phyloP scores from a whole-genome alignment of 1,284 basidiomycete genomes.

The Laetiporus sulphureus region DNA sequence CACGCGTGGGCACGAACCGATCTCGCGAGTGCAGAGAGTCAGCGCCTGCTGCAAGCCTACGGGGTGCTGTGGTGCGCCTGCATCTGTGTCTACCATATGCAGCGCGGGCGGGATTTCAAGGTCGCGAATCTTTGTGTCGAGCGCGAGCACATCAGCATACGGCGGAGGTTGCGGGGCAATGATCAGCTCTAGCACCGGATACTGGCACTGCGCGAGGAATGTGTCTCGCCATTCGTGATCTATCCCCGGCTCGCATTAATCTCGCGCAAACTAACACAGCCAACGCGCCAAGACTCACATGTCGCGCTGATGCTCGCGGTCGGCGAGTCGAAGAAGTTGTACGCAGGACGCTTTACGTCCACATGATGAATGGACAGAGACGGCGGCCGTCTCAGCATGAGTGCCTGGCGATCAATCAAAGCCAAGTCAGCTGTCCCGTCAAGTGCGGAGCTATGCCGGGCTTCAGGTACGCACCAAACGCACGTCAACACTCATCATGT shows the following conservation, averaged over 20 bases:
- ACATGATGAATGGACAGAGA: slow-evolving; percentile 22
- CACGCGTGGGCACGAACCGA: slow-evolving; percentile 41
- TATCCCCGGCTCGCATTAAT: slow-evolving; percentile 6
- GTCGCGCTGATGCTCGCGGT: slow-evolving; percentile 1
- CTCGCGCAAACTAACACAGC: too few relatives aligned
- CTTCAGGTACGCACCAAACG: slow-evolving; percentile 34
- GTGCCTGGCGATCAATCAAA: slow-evolving; percentile 12
- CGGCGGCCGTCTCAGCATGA: slow-evolving; percentile 26
- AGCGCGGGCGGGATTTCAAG: slow-evolving; percentile 20
- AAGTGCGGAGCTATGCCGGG: slow-evolving; percentile 3
- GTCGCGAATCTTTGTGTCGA: slow-evolving; percentile 24
- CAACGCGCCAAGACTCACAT: slow-evolving; percentile 1
- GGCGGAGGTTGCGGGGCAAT: slow-evolving; percentile 16
- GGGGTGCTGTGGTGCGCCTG: slow-evolving; percentile 16
- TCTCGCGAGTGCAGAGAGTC: slow-evolving; percentile 45
- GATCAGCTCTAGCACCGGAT: slow-evolving; percentile 21
- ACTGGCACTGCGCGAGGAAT: slow-evolving; percentile 23
- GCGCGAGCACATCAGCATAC: slow-evolving; percentile 22
- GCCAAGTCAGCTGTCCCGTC: slow-evolving; percentile 31
- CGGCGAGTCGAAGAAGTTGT: slow-evolving; percentile 7
- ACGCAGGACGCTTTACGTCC: slow-evolving; percentile 17
- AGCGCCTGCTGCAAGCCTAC: slow-evolving; percentile 22
- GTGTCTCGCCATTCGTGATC: slow-evolving; percentile 26
- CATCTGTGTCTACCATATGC: slow-evolving; percentile 18
- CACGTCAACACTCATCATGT: slow-evolving; percentile 44